Evolutionary conservation across 495 filamentous ascomycete species (phyloP).

Genomic region (Talaromyces stipitatus): DNA sequence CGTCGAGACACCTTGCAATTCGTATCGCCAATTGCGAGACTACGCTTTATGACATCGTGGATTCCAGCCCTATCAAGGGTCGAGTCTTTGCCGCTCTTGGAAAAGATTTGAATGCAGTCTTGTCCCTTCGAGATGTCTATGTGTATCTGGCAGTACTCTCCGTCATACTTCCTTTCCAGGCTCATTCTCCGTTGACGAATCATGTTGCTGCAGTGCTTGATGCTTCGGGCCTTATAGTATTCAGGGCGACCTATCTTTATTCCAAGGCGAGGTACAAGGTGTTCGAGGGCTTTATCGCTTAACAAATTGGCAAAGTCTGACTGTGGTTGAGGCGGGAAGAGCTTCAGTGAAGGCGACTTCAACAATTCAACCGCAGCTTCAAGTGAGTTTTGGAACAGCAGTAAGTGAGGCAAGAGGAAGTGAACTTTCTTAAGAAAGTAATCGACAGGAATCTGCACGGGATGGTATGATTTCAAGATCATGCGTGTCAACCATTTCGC

Average conservation of each 20-base stretch:
- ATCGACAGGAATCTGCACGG: slow-evolving; percentile 45
- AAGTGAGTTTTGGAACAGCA: slow-evolving; percentile 60
- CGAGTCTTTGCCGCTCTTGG: slow-evolving; percentile 85
- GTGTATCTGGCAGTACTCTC: slow-evolving; percentile 84
- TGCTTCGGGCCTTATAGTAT: slow-evolving; percentile 67
- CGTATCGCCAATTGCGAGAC: slow-evolving; percentile 47
- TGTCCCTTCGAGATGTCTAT: slow-evolving; percentile 54
- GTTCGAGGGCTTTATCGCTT: slow-evolving; percentile 30
- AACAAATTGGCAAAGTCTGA: slow-evolving; percentile 23
- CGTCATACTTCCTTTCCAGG: slow-evolving; percentile 78
- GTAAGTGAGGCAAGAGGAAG: slow-evolving; percentile 50
- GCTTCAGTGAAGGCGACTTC: slow-evolving; percentile 25
- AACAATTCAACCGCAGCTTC: slow-evolving; percentile 43
- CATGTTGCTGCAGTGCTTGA: slow-evolving; percentile 67
- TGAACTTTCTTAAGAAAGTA: slow-evolving; percentile 45
- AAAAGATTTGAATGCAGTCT: slow-evolving; percentile 69
- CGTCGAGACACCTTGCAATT: slow-evolving; percentile 49
- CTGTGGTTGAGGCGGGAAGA: slow-evolving; percentile 34
- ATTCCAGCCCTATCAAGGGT: slow-evolving; percentile 59
- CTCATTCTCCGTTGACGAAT: slow-evolving; percentile 51
- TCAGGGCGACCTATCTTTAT: slow-evolving; percentile 67
- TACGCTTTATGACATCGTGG: slow-evolving; percentile 42
- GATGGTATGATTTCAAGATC: slow-evolving; percentile 67
- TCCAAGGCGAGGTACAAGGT: slow-evolving; percentile 55
- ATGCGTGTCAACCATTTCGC: slow-evolving; percentile 86